These are phyloP conservation scores for Saccharomycopsis hybrid DNA, from an alignment of 1,139 yeast species.

Conservation along the genomic window DNA sequence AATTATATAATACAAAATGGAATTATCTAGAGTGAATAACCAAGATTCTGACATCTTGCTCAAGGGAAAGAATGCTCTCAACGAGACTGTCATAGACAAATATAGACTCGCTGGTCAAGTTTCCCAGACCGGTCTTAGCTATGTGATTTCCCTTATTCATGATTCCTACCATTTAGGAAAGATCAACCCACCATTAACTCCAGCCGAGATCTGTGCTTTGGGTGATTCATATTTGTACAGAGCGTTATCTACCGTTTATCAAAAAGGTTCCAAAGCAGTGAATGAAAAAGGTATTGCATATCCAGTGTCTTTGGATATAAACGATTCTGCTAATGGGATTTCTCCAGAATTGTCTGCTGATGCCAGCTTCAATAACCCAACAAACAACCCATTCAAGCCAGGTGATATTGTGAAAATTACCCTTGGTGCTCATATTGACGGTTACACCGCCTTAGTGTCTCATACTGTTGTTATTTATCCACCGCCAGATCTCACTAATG, in stretches of 20 bases:
- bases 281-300: conserved; percentile 83
- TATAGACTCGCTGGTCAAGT: conserved; percentile 88
- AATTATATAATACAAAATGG: conserved; percentile 33
- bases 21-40: conserved; percentile 59
- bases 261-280: conserved; percentile 39
- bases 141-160: conserved; percentile 60
- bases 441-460: conserved; percentile 80
- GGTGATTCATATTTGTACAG: conserved; percentile 69
- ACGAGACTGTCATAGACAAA: conserved; percentile 60
- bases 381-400: conserved; percentile 46
- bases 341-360: conserved; percentile 68
- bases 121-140: conserved; percentile 76
- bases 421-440: conserved; percentile 89
- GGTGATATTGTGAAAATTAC: conserved; percentile 85
- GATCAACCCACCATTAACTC: conserved; percentile 40
- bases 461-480: conserved; percentile 86
- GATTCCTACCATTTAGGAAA: conserved; percentile 57
- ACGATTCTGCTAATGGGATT: conserved; percentile 71
- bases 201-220: conserved; percentile 73
- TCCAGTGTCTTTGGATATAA: conserved; percentile 86
- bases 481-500: conserved; percentile 34
- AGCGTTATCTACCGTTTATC: conserved; percentile 49
- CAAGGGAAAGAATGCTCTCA: conserved; percentile 65
- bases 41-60: conserved; percentile 63
- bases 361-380: conserved; percentile 24